Conservation (phyloP, 208 protist species). For the Trypanosoma platydactyli region DNA sequence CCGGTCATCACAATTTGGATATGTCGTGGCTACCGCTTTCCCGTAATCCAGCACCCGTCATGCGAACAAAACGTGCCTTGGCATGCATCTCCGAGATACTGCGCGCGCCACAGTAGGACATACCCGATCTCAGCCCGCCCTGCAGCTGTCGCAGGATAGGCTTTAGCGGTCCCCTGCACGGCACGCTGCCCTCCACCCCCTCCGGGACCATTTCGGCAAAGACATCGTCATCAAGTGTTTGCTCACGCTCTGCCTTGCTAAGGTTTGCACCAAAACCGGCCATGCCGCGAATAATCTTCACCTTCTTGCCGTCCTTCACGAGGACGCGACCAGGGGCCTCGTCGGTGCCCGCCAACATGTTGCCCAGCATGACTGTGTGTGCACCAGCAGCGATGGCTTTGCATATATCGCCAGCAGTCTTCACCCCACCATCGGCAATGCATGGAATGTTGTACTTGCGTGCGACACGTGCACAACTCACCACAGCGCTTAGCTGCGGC, state of each 20-base stretch:
- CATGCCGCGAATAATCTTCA: slow-evolving; percentile 93
- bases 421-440: slow-evolving; percentile 91
- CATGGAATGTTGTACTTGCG: slow-evolving; percentile 66
- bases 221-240: slow-evolving; percentile 74
- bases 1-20: slow-evolving; percentile 68
- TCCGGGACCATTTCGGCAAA: slow-evolving; percentile 89
- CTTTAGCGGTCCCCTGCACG: slow-evolving; percentile 75
- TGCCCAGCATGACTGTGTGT: slow-evolving; percentile 89
- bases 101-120: slow-evolving; percentile 88
- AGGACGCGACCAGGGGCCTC: slow-evolving; percentile 85
- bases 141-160: slow-evolving; percentile 86
- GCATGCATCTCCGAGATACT: slow-evolving; percentile 82
- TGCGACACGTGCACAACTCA: slow-evolving; percentile 69
- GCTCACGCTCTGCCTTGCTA: slow-evolving; percentile 88
- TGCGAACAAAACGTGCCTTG: slow-evolving; percentile 79
- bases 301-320: slow-evolving; percentile 90
- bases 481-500: slow-evolving; percentile 87
- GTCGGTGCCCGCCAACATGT: slow-evolving; percentile 89
- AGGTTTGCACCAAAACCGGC: slow-evolving; percentile 90
- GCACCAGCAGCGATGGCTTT: slow-evolving; percentile 90
- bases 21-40: slow-evolving; percentile 90
- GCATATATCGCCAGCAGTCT: slow-evolving; percentile 81
- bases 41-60: slow-evolving; percentile 77
- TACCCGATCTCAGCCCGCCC: slow-evolving; percentile 85
- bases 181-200: slow-evolving; percentile 87